phyloP scores from a whole-genome alignment of 139 green algal species.

The Raphidocelis subcapitata region DNA sequence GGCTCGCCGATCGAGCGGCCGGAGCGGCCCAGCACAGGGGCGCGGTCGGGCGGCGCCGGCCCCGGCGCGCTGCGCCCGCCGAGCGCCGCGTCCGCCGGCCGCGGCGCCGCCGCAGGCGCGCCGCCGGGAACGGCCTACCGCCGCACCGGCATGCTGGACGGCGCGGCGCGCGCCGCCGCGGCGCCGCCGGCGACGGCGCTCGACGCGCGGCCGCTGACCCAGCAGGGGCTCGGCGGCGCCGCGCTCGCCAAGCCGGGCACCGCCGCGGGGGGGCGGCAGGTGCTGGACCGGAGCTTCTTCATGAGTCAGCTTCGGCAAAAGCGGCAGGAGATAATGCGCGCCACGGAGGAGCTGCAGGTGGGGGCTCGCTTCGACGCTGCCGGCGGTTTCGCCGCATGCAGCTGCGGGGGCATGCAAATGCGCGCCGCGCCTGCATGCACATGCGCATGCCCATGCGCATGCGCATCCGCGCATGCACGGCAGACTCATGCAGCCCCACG shows the following conservation, averaged over 20 bases:
- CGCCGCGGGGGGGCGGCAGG: constrained; percentile 40
- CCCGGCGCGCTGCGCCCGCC: background rate
- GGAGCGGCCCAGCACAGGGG: constrained; percentile 18
- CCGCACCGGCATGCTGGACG: background rate
- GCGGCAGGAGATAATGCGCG: constrained; percentile 59
- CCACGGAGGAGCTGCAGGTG: constrained; percentile 57
- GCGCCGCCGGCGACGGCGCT: constrained; percentile 10
- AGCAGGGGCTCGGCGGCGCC: constrained; percentile 51
- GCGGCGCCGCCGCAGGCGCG: background rate
- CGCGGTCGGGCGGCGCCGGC: background rate
- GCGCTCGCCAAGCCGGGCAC: constrained; percentile 28
- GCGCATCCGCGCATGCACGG: no score
- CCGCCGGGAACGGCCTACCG: constrained; percentile 24
- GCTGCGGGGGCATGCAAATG: background rate
- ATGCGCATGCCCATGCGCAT: background rate
- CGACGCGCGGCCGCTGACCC: constrained; percentile 41
- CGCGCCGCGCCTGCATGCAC: background rate
- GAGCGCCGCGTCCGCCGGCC: background rate
- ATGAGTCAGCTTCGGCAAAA: constrained; percentile 67
- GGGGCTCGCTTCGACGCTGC: background rate
- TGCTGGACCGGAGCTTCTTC: constrained; percentile 73
- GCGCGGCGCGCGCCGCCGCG: background rate
- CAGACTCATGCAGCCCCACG: background rate
- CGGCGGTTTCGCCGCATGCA: background rate
- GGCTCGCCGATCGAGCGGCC: constrained; percentile 1